Conservation (phyloP, 2,329 filamentous ascomycete species). For the Paecilomyces variotii region DNA sequence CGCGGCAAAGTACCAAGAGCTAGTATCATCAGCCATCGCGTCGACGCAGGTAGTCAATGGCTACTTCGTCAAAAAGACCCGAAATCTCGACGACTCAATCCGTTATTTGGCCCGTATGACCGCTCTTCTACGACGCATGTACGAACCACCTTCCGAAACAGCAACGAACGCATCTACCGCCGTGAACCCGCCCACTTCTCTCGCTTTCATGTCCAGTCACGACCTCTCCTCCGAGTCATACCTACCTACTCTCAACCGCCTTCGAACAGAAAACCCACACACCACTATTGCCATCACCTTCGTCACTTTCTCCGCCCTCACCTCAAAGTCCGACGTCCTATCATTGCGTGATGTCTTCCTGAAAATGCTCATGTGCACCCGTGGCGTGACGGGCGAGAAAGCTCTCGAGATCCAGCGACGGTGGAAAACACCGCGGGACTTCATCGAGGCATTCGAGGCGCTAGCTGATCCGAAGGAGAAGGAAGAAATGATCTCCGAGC, state of each 20-base stretch:
- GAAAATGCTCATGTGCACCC: conserved; percentile 80
- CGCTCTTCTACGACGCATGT: conserved; percentile 55
- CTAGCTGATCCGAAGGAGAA: conserved; percentile 49
- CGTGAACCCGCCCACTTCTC: conserved; percentile 26
- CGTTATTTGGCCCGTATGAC: conserved; percentile 68
- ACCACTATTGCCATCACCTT: conserved; percentile 58
- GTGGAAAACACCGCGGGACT: conserved; percentile 67
- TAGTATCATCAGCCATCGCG: conserved; percentile 64
- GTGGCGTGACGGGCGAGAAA: conserved; percentile 67
- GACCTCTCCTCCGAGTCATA: conserved; percentile 58
- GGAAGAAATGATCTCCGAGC: conserved; percentile 51
- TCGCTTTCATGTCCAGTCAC: conserved; percentile 58
- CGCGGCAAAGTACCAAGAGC: conserved; percentile 52
- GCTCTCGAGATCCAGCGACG: conserved; percentile 69
- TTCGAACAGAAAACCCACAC: conserved; percentile 44
- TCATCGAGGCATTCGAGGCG: conserved; percentile 60
- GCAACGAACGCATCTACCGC: not conserved
- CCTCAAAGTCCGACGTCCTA: conserved; percentile 66
- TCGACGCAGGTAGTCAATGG: conserved; percentile 71
- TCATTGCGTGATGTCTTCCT: conserved; percentile 67
- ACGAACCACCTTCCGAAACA: conserved; percentile 27
- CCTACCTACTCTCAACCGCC: conserved; percentile 52
- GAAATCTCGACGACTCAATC: conserved; percentile 69
- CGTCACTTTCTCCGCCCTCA: conserved; percentile 60
- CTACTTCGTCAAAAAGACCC: conserved; percentile 70